Evolutionary conservation across 2,329 filamentous ascomycete species (phyloP), one percentile per base, ranked within the genome.

Genomic region (Alternaria angustiovoidea): DNA sequence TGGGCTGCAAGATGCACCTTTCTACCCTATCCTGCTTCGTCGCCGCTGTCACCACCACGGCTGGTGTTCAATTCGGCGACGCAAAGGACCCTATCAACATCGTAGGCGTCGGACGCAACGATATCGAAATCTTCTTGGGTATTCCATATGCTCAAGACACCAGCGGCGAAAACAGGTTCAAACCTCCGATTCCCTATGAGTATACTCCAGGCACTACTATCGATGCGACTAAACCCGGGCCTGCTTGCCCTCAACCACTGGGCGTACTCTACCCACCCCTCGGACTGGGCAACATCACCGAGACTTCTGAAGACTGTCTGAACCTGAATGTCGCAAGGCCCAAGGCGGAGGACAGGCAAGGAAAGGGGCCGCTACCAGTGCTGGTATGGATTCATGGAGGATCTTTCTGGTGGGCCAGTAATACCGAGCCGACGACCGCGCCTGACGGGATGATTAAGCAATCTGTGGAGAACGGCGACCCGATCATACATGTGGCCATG

Each of bases 321-420:
- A 86, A 86, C 32, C 68, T 89, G 47, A 89, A 89, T 63, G 81
- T 90, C 2, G 79, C 88, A 32, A 82, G 87, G 2, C 86, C 86
- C 0, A 76, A 81, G 1, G 80, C 81, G 7, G 42, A 46, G 7
- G 74, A 75, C 51, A 46, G 57, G 32, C 74, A 14, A 11, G 28
- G 48, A 38, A 80, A 34, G 67, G 78, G 16, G 9, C 57, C 53
- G 11, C 78, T 89, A 9, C 87, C 87, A 0, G 84, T 88, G 2
- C 81, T 82, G 41, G 81, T 88, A 2, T 90, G 87, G 86, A 86
- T 90, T 20, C 85, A 88, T 66, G 81, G 81, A 36, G 74, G 74
- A 36, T 62, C 84, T 2, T 81, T 87, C 9, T 74, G 72, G 69
- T 67, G 57, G 38, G 74, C 70, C 2, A 67, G 64, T 7, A 77